Evolutionary conservation across 495 filamentous ascomycete genomes (phyloP), one percentile per base, ranked within the genome.

Genomic region (Hyaloscypha hepaticicola): DNA sequence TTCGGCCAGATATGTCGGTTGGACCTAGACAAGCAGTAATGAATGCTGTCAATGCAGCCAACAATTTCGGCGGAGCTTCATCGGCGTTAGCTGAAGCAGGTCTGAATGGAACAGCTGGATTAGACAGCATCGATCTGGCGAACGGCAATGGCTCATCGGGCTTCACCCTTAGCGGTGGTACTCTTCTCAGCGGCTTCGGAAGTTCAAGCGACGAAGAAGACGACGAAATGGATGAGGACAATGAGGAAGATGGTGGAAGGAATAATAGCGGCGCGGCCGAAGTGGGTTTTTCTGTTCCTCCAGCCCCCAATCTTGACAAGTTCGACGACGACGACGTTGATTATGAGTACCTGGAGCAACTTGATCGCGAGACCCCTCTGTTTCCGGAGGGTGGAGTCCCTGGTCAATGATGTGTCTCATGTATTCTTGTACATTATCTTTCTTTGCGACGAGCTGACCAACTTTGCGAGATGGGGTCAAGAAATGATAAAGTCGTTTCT

Each of bases 191-290:
- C 73, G 93, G 91, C n/a, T 99, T 98, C 75, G 92, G 90, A 67
- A 95, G 90, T 77, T 96, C 91, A 14, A 97, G 92, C 71, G 93
- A 96, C 67, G 95, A 97, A 69, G 95, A 98, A 61, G 95, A 99
- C 66, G 95, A 97, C 69, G 95, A 99, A 66, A 88, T 91, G 84
- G 90, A 92, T 59, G 93, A 93, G 70, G 88, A 93, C 56, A 91
- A 89, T 63, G 92, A 95, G 64, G 85, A 86, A 55, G 71, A 73
- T 22, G 68, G 68, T 60, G 64, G 57, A 21, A 70, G 68, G 56
- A 71, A 66, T 65, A 61, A 60, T 55, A 64, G 33, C 65, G 57
- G 67, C 34, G 60, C 50, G 53, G 71, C 64, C 58, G 71, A 73
- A 73, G 71, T 73, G 71, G 71, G 71, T 73, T 48, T 60, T 66